These are phyloP conservation scores for Angomonas ambiguus DNA, from an alignment of 208 protist species.

Conservation along the genomic window DNA sequence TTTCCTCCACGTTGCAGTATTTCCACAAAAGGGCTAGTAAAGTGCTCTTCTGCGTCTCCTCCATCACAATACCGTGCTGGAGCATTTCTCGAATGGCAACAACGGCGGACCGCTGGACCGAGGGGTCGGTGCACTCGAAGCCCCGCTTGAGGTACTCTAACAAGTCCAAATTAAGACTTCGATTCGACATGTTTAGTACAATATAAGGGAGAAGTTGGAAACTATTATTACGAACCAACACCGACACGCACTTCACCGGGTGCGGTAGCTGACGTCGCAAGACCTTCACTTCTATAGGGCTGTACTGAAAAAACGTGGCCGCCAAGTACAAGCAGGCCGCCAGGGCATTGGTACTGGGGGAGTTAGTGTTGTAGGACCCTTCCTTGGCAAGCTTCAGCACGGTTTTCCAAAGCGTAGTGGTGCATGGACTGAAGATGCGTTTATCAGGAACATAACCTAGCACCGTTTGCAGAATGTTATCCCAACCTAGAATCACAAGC, in stretches of 20 bases:
- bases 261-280: slow-evolving; percentile 47
- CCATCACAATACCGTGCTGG: slow-evolving; percentile 28
- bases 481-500: slow-evolving; percentile 35
- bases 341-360: slow-evolving; percentile 10
- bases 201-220: slow-evolving; percentile 32
- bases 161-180: slow-evolving; percentile 18
- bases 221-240: slow-evolving; percentile 32
- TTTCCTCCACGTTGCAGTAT: slow-evolving; percentile 29
- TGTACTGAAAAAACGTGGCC: slow-evolving; percentile 36
- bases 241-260: slow-evolving; percentile 29
- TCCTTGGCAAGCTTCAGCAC: slow-evolving; percentile 17
- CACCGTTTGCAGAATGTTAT: slow-evolving; percentile 27
- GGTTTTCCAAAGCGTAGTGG: slow-evolving; percentile 23
- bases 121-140: slow-evolving; percentile 16
- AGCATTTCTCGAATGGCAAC: slow-evolving; percentile 27
- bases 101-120: slow-evolving; percentile 28
- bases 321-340: slow-evolving; percentile 34
- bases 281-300: slow-evolving; percentile 27
- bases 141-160: slow-evolving; percentile 36
- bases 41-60: slow-evolving; percentile 15
- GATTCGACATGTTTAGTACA: slow-evolving; percentile 18
- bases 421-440: slow-evolving; percentile 16
- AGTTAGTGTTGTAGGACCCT: not conserved
- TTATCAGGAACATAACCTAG: slow-evolving; percentile 15
- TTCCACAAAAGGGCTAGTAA: slow-evolving; percentile 18